Percentiles rank a stretch among this genome's conserved stretches.
Evolutionary conservation across 108 stramenopile genomes (phyloP).

Genomic region (Conticribra weissflogii): DNA sequence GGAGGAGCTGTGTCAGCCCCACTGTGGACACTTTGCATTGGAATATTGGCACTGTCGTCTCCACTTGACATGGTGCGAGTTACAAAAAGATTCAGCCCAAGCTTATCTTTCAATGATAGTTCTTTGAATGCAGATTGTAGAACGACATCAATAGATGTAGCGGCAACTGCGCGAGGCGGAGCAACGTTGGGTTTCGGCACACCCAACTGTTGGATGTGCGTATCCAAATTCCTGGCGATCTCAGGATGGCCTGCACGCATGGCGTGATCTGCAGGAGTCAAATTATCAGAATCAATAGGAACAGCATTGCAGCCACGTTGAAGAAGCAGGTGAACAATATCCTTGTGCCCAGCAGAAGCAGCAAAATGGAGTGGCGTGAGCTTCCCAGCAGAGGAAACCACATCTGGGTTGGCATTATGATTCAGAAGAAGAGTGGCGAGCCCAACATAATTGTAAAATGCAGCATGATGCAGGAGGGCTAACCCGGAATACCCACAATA

Average conservation of each 20-base stretch:
- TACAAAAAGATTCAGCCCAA: slow-evolving; percentile 12
- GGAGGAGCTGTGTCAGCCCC: neutral
- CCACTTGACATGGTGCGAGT: neutral
- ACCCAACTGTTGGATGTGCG: neutral
- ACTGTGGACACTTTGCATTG: neutral
- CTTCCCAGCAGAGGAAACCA: slow-evolving; percentile 2
- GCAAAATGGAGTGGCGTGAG: slow-evolving; percentile 16
- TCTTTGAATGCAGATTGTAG: slow-evolving; percentile 16
- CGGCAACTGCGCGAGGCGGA: neutral
- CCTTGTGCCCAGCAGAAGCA: slow-evolving; percentile 6
- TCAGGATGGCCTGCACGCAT: neutral
- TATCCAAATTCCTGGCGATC: neutral
- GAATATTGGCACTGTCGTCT: neutral
- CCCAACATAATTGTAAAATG: slow-evolving; percentile 14
- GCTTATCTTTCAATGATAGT: slow-evolving; percentile 12
- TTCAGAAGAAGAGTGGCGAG: slow-evolving; percentile 13
- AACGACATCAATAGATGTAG: neutral
- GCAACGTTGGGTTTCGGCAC: neutral
- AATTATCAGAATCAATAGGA: neutral
- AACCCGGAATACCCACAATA: slow-evolving; percentile 18
- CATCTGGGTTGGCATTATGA: slow-evolving; percentile 22
- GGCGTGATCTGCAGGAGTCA: slow-evolving; percentile 12
- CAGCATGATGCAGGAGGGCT: slow-evolving; percentile 22
- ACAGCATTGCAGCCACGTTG: slow-evolving; percentile 1
- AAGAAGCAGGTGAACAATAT: neutral